Conservation (phyloP, 176 grass and related monocot species). For the Musa schizocarpa region DNA sequence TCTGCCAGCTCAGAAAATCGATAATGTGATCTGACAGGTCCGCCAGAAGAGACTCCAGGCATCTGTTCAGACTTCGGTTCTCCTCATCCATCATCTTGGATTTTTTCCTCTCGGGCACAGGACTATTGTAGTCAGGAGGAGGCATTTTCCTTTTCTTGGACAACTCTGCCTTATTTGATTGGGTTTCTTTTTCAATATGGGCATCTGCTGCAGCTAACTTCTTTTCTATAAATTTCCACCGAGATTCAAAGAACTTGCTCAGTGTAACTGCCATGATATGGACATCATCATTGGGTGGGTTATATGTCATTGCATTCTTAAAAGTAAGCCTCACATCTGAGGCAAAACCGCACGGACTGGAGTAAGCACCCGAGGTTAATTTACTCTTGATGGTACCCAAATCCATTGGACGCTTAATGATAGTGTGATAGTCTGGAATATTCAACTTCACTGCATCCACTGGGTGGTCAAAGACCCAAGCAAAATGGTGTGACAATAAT, state of each 20-base stretch:
- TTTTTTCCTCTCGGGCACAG: constrained; percentile 29
- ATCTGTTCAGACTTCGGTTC: constrained; percentile 40
- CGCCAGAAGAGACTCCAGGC: constrained; percentile 37
- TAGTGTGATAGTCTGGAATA: constrained; percentile 81
- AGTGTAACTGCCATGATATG: constrained; percentile 72
- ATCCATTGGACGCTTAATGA: constrained; percentile 92
- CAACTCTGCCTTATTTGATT: not conserved
- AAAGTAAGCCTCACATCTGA: constrained; percentile 93
- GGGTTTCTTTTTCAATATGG: not conserved
- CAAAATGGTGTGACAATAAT: constrained; percentile 68
- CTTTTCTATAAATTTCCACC: constrained; percentile 80
- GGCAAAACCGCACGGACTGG: constrained; percentile 51
- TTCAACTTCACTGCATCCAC: constrained; percentile 76
- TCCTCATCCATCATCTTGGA: constrained; percentile 57
- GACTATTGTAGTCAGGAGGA: constrained; percentile 30
- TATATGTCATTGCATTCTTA: constrained; percentile 73
- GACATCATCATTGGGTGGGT: constrained; percentile 67
- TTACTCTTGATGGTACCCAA: constrained; percentile 60
- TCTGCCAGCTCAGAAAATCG: constrained; percentile 50
- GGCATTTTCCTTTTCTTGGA: constrained; percentile 54
- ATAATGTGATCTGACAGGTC: constrained; percentile 55
- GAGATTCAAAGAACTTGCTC: constrained; percentile 75
- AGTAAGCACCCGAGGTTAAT: constrained; percentile 53
- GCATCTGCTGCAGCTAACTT: constrained; percentile 37
- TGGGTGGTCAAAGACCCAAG: constrained; percentile 64